Base-by-base conservation (phyloP, 345 rosid genomes). In the Linum usitatissimum region DNA sequence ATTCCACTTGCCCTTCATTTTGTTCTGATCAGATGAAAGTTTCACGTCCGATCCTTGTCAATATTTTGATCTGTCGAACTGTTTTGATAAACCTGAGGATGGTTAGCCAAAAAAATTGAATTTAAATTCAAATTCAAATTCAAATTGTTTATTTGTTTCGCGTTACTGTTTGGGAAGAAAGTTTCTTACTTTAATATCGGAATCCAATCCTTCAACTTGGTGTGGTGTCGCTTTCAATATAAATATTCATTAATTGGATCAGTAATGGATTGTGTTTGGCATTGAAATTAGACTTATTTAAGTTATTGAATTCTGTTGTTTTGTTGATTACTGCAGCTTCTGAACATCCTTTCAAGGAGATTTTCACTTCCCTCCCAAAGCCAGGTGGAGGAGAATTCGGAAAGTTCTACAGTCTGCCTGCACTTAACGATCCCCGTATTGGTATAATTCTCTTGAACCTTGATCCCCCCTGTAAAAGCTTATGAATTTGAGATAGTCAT, bases 331-430 rank as follows among this genome's bases (percentile, higher is more conserved):
- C 72, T 80, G 71, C 88, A 94, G 99, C 96, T 73, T 60, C 96
- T 4, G 96, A 85, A 30, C 84, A 90, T 84, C 88, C 97, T 49
- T 85, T 81, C 69, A 83, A 86, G 80, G 79, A 71, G 12, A 81
- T 85, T 58, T 81, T 94, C 76, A 88, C 97, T 55, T 70, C 77
- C 66, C 93, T 94, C 55, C 90, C 91, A 31, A 90, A 90, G 88
- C 95, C 97, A 31, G 93, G 84, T 9, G 99, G 99, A 55, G 99
- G 96, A 57, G 89, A 90, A 69, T 94, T 83, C 53, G 99, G 99
- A 59, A 94, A 88, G 61, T 94, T 83, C 75, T 94, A 90, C 61
- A 85, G 99, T 74, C 78, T 94, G 42, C 91, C 97, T 40, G 93
- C 97, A 38, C 73, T 94, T 3, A 94, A 88, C 74, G 99, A 94